A percentile compares a stretch with the other conserved stretches of the same genome.
phyloP scores from a whole-genome alignment of 305 asterid genomes.

The Fraxinus xanthoxyloides region DNA sequence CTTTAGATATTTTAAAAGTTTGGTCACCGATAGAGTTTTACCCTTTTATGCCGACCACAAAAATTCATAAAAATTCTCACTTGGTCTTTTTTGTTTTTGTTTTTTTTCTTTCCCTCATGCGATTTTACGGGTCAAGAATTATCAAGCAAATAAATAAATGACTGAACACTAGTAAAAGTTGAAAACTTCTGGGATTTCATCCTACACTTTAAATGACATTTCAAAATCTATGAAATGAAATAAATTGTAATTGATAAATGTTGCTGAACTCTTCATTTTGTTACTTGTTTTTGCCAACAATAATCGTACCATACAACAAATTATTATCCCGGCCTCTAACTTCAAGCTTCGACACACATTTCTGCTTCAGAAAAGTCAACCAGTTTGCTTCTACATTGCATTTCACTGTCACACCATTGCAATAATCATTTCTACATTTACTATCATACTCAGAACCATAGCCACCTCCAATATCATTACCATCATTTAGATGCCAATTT shows the following conservation, averaged over 20 bases:
- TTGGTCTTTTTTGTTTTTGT: no score
- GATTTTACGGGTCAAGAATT: no score
- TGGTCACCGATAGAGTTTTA: no score
- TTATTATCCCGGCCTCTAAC: conserved; percentile 1
- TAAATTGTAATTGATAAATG: neutral
- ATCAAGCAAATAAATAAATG: no score
- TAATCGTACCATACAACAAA: conserved; percentile 15
- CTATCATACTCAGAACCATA: neutral
- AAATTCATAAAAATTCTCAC: no score
- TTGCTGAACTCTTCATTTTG: neutral
- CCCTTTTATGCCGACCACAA: no score
- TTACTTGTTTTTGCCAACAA: conserved; percentile 1
- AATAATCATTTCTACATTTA: neutral
- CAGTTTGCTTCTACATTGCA: neutral
- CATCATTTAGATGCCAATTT: neutral
- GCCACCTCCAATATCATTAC: neutral
- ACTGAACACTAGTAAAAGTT: no score
- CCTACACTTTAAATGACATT: no score
- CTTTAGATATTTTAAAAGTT: no score
- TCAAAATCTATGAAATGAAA: neutral
- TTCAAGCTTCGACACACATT: neutral
- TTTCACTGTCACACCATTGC: neutral
- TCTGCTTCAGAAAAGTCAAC: conserved; percentile 10
- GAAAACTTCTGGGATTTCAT: no score
- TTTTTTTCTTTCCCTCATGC: no score